Evolutionary conservation across 768 basidiomycete genomes (phyloP), one percentile per base, ranked within the genome.

Genomic region (Lentinus brumalis): DNA sequence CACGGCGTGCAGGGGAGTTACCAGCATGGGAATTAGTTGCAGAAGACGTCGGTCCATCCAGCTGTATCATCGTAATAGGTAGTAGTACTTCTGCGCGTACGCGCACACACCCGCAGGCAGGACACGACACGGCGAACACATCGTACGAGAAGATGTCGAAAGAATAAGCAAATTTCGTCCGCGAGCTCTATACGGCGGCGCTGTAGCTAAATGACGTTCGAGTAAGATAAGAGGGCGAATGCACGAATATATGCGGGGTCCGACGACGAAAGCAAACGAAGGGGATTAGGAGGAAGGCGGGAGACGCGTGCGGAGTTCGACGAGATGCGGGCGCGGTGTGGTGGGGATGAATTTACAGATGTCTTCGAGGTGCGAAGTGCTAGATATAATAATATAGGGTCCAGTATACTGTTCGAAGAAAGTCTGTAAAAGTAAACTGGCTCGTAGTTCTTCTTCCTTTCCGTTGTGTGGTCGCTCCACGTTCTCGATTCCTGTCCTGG

Each of bases 341-440:
- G 12, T n/a, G 45, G n/a, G 15, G 16, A 6, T 21, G 21, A 26
- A 26, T 26, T 26, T 26, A 26, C 21, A 26, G 21, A 26, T 26
- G 21, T 26, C 21, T 26, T 40, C 4, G 14, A 49, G 54, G 49
- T 44, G 32, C 14, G 42, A 44, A 44, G 15, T 26, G 46, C 46
- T 53, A 53, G 52, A 31, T 50, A 60, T 60, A 60, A 64, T 64
- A 64, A 64, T 60, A 60, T 64, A 64, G 40, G 56, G 63, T 64
- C 63, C 58, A 57, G 55, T 63, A 56, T 35, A 32, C 62, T 50
- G 63, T 60, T 60, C 63, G 21, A 26, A 52, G 50, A 64, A 44
- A 53, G 56, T 57, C 58, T 57, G 57, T 57, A 31, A 21, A 26
- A 21, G 47, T 50, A 57, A 49, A 38, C 59, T 56, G 55, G 55